Evolutionary conservation across 352 stramenopile species (phyloP).

Genomic region (Globisporangium radiosum): DNA sequence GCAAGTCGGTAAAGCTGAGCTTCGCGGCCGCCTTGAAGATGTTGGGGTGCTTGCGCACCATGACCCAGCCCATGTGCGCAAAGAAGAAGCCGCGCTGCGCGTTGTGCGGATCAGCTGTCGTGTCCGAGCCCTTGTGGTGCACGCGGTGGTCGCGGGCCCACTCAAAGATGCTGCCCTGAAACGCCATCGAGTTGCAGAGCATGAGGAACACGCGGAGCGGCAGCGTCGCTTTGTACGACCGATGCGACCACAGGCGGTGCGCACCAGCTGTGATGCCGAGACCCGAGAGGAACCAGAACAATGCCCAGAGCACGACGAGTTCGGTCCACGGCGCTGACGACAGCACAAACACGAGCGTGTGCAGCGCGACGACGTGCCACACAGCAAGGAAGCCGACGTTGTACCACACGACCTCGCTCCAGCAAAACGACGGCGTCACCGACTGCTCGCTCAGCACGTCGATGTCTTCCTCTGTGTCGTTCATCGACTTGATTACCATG

Average conservation of each 20-base stretch:
- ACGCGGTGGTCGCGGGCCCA: constrained; percentile 99
- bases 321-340: constrained; percentile 34
- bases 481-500: background rate
- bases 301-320: constrained; percentile 54
- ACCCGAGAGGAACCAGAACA: constrained; percentile 72
- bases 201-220: constrained; percentile 93
- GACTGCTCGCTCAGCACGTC: constrained; percentile 30
- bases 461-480: constrained; percentile 33
- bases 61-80: constrained; percentile 98
- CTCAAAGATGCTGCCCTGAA: constrained; percentile 96
- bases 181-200: constrained; percentile 97
- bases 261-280: constrained; percentile 97
- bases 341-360: constrained; percentile 59
- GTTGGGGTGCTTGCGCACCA: constrained; percentile 96
- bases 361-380: constrained; percentile 75
- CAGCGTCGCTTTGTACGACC: constrained; percentile 92
- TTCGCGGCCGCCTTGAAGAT: constrained; percentile 85
- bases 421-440: constrained; percentile 35
- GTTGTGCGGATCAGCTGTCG: constrained; percentile 93
- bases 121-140: constrained; percentile 98
- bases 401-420: constrained; percentile 83
- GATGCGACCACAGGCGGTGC: constrained; percentile 96
- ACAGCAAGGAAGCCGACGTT: constrained; percentile 57
- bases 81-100: constrained; percentile 98
- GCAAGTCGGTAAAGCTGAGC: constrained; percentile 94